Evolutionary conservation across 208 protist species (phyloP).

Genomic region (Leishmania gerbilli): DNA sequence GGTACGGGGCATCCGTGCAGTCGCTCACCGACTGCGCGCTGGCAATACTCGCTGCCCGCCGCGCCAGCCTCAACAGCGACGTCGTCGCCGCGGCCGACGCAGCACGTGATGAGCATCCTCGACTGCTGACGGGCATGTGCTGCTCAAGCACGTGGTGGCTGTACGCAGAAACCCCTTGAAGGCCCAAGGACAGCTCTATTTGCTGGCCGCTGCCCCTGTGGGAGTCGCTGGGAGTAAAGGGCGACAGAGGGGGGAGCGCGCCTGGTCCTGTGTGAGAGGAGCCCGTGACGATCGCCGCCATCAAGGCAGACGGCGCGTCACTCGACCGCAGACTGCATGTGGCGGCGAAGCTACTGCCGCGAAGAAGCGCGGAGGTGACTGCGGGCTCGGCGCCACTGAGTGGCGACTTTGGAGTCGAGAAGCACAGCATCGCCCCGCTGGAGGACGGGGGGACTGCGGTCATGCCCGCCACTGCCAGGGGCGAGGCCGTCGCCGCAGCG

Average conservation of each 20-base stretch:
- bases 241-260: background rate
- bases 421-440: background rate
- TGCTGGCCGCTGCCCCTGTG: background rate
- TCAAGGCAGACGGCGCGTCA: background rate
- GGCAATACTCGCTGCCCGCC: slow-evolving; percentile 8
- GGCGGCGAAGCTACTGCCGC: background rate
- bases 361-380: background rate
- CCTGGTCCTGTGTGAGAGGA: background rate
- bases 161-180: background rate
- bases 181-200: background rate
- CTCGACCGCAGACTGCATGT: background rate
- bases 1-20: slow-evolving; percentile 22
- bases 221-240: background rate
- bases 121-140: background rate
- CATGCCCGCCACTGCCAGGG: background rate
- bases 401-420: background rate
- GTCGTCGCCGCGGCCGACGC: background rate
- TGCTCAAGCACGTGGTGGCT: slow-evolving; percentile 11
- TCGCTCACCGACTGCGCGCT: slow-evolving; percentile 23
- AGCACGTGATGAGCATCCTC: background rate
- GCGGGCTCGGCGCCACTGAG: background rate
- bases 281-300: background rate
- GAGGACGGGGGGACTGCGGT: background rate
- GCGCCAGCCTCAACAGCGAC: background rate
- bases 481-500: background rate